Base-by-base conservation (phyloP, 176 grass and related monocot genomes). In the Triticum monococcum region DNA sequence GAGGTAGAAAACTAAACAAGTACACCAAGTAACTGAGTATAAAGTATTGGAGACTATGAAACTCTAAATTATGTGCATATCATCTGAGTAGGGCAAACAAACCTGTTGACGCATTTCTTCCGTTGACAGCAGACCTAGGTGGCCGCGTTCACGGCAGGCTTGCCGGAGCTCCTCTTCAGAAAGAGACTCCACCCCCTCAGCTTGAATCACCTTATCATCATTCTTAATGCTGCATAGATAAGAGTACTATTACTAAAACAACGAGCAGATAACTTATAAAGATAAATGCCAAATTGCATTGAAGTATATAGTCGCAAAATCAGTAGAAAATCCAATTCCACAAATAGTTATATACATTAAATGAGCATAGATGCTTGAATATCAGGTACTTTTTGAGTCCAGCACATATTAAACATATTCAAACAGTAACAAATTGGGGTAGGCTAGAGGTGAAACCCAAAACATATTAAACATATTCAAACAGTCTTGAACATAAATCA, bases 81-180 rank as follows among this genome's bases (percentile, higher is more conserved):
- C 40, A 48, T 13, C 9, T 33, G 16, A 80, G 64, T 28, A 88
- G 40, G 23, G 81, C 25, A 65, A 65, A 23, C 62, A 62, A 88
- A 99, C 94, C 97, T 99, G 97, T 81, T 94, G 86, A 11, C 92
- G 85, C 97, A 99, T 99, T 83, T 96, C 97, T 89, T 96, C 97
- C 8, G 85, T 92, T 80, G 97, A 99, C 81, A 94, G 85, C 83
- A 99, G 82, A 33, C 97, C 97, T 82, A 99, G 85, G 73, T 92
- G 88, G 43, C 92, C 97, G 72, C 97, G 87, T 88, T 99, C 97
- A 76, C 89, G 92, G 75, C 92, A 99, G 60, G 97, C 94, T 89
- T 96, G 97, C 79, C 92, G 89, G 80, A 99, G 92, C 81, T 99
- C 97, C 83, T 99, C 94, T 89, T 96, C 94, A 84, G 97, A 94